Conservation (phyloP, 192 early-diverging fungal genomes). For the Geranomyces variabilis region DNA sequence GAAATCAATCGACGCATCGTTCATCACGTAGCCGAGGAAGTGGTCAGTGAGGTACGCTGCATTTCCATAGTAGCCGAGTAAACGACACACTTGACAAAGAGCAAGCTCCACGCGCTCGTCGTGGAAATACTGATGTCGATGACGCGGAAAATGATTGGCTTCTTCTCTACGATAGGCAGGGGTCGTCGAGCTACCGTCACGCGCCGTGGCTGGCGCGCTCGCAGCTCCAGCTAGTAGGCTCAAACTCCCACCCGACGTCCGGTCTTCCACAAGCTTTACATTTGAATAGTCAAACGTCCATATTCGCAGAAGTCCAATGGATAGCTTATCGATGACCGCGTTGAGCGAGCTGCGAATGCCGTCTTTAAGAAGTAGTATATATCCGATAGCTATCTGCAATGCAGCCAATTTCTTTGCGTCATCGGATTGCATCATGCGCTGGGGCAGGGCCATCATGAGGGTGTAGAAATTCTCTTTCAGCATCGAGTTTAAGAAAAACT, state of each 20-base stretch:
- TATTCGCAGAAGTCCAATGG: conserved; percentile 18
- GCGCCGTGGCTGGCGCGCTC: neutral
- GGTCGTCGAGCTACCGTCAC: neutral
- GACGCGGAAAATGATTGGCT: conserved; percentile 20
- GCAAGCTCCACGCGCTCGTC: conserved; percentile 17
- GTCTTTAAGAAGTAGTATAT: conserved; percentile 21
- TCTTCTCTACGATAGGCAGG: neutral
- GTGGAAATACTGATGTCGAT: conserved; percentile 15
- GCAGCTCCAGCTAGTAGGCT: neutral
- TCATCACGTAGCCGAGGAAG: conserved; percentile 11
- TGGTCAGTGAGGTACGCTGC: conserved; percentile 19
- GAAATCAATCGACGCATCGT: conserved; percentile 10
- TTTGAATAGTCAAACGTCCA: conserved; percentile 21
- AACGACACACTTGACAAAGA: conserved; percentile 25
- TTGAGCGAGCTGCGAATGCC: conserved; percentile 4
- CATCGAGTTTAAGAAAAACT: neutral
- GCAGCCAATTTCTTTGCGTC: conserved; percentile 27
- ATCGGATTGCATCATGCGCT: conserved; percentile 13
- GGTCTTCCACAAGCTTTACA: conserved; percentile 34
- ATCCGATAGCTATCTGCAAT: conserved; percentile 22
- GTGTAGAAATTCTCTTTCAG: conserved; percentile 27
- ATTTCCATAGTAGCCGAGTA: conserved; percentile 30
- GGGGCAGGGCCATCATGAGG: conserved; percentile 17
- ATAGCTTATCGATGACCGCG: conserved; percentile 7
- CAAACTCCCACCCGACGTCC: neutral